Base-by-base conservation (phyloP, 164 flowering plant species). In the Taxillus chinensis region DNA sequence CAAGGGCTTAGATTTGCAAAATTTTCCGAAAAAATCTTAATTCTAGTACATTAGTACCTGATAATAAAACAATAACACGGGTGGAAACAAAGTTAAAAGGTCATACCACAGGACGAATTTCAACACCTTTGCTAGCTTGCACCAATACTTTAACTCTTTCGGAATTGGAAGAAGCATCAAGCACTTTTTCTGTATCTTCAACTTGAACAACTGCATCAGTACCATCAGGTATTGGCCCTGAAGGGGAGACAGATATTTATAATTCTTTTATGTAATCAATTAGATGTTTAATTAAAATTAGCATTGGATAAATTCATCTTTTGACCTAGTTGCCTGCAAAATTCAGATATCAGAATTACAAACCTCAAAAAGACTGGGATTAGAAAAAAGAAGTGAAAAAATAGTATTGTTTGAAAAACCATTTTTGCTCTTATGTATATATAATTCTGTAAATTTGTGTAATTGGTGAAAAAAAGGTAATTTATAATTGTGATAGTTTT, bases 181-280 rank as follows among this genome's bases (percentile, higher is more conserved):
- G 64, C 51, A 84, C 59, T 63, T 61, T 66, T 79, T 82, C 86
- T 67, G 92, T 89, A 66, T 90, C 89, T 76, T 93, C 98, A 68
- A 90, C 88, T 78, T 86, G 98, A 62, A 93, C 82, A 54, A 93
- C 98, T 59, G 98, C 87, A 77, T 93, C 92, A 27, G 98, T 92
- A 57, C 97, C 97, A 77, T 88, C 84, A 48, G 97, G 98, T 65
- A 93, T 81, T 15, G 98, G 98, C 54, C 96, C 98, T 93, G 75
- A 57, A 49, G 51, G 51, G 51, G 51, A 48, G 14, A 61, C 42
- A 45, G 8, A 54, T 17, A 17, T 17, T 54, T 5, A 54, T 4
- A 3, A 14, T 54, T 3, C 12, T 48, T 48, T 10, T 52, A 10
- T 48, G 3, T 51, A 53, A 45, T 60, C 13, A 53, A 60, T 10